Evolutionary conservation across 768 basidiomycete species (phyloP).

Genomic region (Pulveroboletus sp.): DNA sequence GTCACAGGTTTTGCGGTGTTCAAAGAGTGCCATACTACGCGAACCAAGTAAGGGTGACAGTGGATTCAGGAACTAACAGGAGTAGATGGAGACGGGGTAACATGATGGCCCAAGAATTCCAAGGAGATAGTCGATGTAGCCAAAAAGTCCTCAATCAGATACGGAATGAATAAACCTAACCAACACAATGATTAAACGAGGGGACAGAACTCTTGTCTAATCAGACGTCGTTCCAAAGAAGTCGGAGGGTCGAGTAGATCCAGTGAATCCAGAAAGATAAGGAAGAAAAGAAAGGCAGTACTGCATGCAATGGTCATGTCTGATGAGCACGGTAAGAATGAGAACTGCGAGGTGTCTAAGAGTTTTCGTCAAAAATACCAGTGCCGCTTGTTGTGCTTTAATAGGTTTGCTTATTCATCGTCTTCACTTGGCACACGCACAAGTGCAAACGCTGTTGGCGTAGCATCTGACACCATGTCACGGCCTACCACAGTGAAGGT

Average conservation of each 20-base stretch:
- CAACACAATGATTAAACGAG: conserved; percentile 27
- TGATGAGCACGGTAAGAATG: conserved; percentile 3
- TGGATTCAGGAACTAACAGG: not conserved
- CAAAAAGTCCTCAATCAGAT: conserved; percentile 16
- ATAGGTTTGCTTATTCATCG: not conserved
- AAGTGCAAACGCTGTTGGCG: conserved; percentile 8
- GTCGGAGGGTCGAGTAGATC: not conserved
- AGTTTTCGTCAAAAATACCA: conserved; percentile 6
- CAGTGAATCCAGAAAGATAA: not conserved
- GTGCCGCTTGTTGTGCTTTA: conserved; percentile 9
- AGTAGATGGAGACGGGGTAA: conserved; percentile 4
- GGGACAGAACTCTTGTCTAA: conserved; percentile 24
- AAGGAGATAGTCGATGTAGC: conserved; percentile 11
- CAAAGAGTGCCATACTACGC: not conserved
- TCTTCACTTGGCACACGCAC: conserved; percentile 8
- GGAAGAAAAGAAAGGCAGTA: not conserved
- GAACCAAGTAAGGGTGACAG: not conserved
- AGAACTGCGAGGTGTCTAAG: not conserved
- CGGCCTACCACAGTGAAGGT: conserved; percentile 55
- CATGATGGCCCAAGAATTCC: conserved; percentile 1
- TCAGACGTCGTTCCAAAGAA: conserved; percentile 21
- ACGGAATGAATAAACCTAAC: conserved; percentile 20
- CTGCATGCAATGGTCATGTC: conserved; percentile 4
- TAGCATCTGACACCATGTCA: conserved; percentile 15
- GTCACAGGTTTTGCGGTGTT: not conserved